Evolutionary conservation across 192 early-diverging fungal species (phyloP).

Genomic region (Entomortierella lignicola): DNA sequence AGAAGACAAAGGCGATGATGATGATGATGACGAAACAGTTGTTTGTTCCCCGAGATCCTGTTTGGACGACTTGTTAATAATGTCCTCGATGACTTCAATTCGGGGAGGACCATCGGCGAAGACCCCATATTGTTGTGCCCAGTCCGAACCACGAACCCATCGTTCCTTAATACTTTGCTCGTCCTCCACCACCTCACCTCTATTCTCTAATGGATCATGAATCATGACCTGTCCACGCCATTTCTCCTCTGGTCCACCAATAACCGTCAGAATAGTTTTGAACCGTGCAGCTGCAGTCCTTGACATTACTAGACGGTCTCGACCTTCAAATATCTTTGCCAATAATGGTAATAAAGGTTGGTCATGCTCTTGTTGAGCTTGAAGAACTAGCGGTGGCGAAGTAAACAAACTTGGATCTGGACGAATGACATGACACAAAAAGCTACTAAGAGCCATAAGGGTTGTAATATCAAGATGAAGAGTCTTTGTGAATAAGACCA

Average conservation of each 20-base stretch:
- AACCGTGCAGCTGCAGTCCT: constrained; percentile 51
- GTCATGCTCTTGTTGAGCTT: constrained; percentile 55
- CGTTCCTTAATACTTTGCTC: constrained; percentile 26
- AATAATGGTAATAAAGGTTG: constrained; percentile 51
- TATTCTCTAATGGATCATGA: constrained; percentile 33
- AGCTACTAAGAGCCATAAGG: constrained; percentile 56
- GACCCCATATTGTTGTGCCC: constrained; percentile 44
- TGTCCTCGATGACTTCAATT: constrained; percentile 45
- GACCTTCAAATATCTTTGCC: constrained; percentile 42
- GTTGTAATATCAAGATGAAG: constrained; percentile 63
- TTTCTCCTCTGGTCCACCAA: constrained; percentile 59
- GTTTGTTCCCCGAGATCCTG: not conserved
- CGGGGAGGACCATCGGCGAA: constrained; percentile 38
- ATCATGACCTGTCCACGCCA: constrained; percentile 42
- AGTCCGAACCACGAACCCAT: constrained; percentile 38
- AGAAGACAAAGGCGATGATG: not conserved
- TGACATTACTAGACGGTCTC: constrained; percentile 54
- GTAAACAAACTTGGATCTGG: constrained; percentile 39
- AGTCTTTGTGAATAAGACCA: constrained; percentile 44
- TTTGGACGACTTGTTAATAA: not conserved
- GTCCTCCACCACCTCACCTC: not conserved
- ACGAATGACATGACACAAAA: constrained; percentile 52
- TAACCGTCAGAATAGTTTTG: constrained; percentile 47
- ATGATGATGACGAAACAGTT: too few relatives aligned
- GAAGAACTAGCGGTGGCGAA: constrained; percentile 52